These are phyloP conservation scores for Pythium phragmiticola DNA, from an alignment of 352 stramenopile genomes.

Conservation along the genomic window DNA sequence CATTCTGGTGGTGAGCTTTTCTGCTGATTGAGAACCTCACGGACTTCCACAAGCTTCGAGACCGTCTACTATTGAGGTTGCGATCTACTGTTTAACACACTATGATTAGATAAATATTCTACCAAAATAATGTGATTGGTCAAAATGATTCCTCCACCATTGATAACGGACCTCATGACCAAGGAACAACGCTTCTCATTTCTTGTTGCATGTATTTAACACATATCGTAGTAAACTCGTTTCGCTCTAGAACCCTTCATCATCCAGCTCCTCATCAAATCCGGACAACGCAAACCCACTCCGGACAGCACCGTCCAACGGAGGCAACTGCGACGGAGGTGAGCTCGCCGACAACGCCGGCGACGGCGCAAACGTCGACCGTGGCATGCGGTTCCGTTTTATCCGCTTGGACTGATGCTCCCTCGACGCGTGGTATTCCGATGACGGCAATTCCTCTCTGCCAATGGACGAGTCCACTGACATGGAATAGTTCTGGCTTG, in stretches of 20 bases:
- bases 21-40: background rate
- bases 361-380: slow-evolving; percentile 51
- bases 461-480: slow-evolving; percentile 57
- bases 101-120: slow-evolving; percentile 3
- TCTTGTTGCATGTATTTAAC: background rate
- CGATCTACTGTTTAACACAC: background rate
- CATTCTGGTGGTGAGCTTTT: slow-evolving; percentile 28
- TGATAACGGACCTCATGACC: no score
- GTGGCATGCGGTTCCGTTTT: slow-evolving; percentile 23
- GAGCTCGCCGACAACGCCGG: slow-evolving; percentile 68
- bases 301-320: slow-evolving; percentile 29
- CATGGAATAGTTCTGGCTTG: slow-evolving; percentile 47
- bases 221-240: background rate
- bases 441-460: slow-evolving; percentile 29
- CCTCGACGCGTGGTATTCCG: background rate
- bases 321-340: slow-evolving; percentile 61
- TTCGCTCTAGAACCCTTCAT: slow-evolving; percentile 50
- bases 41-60: background rate
- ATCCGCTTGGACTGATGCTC: slow-evolving; percentile 13
- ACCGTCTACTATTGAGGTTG: background rate
- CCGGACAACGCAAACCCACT: slow-evolving; percentile 54
- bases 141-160: background rate
- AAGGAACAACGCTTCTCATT: background rate
- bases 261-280: slow-evolving; percentile 58
- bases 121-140: background rate